Conservation (phyloP, 2,329 filamentous ascomycete genomes). For the Fusarium staphyleae region DNA sequence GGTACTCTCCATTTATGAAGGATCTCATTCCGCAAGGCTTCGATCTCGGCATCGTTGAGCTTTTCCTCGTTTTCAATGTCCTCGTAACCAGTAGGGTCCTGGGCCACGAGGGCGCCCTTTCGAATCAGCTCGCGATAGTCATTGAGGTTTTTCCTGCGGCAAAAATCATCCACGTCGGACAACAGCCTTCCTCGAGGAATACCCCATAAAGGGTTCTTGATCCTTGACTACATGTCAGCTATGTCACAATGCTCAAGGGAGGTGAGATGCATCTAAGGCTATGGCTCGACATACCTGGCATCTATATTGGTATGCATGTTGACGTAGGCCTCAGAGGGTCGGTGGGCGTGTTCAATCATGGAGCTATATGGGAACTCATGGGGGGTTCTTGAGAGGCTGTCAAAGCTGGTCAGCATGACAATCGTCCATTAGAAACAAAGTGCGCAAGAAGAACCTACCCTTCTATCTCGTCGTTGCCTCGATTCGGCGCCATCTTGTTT, state of each 20-base stretch:
- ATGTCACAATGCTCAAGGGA: neutral
- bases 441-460: constrained; percentile 27
- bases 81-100: constrained; percentile 70
- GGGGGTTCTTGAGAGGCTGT: constrained; percentile 34
- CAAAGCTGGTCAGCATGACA: constrained; percentile 26
- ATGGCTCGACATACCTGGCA: constrained; percentile 50
- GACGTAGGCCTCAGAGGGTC: constrained; percentile 44
- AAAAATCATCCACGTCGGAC: constrained; percentile 67
- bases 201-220: constrained; percentile 59
- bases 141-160: constrained; percentile 62
- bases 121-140: constrained; percentile 66
- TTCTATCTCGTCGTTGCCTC: constrained; percentile 40
- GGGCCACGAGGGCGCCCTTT: constrained; percentile 77
- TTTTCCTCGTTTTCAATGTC: constrained; percentile 63
- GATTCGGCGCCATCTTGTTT: constrained; percentile 35
- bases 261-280: neutral
- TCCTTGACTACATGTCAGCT: constrained; percentile 42
- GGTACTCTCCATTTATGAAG: constrained; percentile 74
- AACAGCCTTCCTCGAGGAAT: constrained; percentile 60
- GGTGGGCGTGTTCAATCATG: constrained; percentile 48
- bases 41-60: constrained; percentile 66
- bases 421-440: neutral
- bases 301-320: constrained; percentile 56
- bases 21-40: constrained; percentile 66
- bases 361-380: constrained; percentile 42